phyloP scores from a whole-genome alignment of 257 asterid genomes.

The Lantana camara region DNA sequence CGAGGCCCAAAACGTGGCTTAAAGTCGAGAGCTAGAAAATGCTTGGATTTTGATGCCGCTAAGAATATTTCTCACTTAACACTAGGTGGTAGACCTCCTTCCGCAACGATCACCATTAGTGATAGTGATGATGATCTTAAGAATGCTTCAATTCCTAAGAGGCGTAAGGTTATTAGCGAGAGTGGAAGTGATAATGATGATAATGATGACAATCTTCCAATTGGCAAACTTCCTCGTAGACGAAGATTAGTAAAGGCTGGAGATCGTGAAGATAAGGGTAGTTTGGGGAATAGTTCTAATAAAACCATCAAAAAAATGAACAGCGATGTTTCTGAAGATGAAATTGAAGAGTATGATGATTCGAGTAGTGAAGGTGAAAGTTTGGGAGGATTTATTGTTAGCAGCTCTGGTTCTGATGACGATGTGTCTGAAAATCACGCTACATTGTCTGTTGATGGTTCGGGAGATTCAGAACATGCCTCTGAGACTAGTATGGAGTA shows the following conservation, averaged over 20 bases:
- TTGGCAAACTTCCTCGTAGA: slow-evolving; percentile 37
- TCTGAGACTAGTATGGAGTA: slow-evolving; percentile 40
- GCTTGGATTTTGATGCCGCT: slow-evolving; percentile 33
- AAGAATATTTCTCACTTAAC: slow-evolving; percentile 48
- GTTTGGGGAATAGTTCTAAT: slow-evolving; percentile 14
- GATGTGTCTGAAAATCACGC: slow-evolving; percentile 25
- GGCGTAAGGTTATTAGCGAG: slow-evolving; percentile 44
- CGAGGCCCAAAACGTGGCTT: slow-evolving; percentile 16
- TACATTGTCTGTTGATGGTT: slow-evolving; percentile 23
- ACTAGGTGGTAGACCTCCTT: slow-evolving; percentile 37
- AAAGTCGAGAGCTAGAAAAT: slow-evolving; percentile 36
- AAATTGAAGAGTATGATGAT: slow-evolving; percentile 43
- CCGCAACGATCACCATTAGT: slow-evolving; percentile 37
- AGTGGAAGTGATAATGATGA: slow-evolving; percentile 50
- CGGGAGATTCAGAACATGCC: slow-evolving; percentile 33
- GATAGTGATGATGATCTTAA: slow-evolving; percentile 50
- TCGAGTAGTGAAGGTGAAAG: slow-evolving; percentile 53
- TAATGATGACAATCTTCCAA: slow-evolving; percentile 46
- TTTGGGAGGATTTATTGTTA: slow-evolving; percentile 55
- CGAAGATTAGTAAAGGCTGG: slow-evolving; percentile 41
- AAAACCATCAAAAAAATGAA: slow-evolving; percentile 18
- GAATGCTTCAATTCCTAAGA: slow-evolving; percentile 32
- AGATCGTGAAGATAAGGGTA: slow-evolving; percentile 23
- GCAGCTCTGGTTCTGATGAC: slow-evolving; percentile 28
- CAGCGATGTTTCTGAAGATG: slow-evolving; percentile 31